Conservation (phyloP, 176 grass and related monocot species). For the Musa itinerans region DNA sequence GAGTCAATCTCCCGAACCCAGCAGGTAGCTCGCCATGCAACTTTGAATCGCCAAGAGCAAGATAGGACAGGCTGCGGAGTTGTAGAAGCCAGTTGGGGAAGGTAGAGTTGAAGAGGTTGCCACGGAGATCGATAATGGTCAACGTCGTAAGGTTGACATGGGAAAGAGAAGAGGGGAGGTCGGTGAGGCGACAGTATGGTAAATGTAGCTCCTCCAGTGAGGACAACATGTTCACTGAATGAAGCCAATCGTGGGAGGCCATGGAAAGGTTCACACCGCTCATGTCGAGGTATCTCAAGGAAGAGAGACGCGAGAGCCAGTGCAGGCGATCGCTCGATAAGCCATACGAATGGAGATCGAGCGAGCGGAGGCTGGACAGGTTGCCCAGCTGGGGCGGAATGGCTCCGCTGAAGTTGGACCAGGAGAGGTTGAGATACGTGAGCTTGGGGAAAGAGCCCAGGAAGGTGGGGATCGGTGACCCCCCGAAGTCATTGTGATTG, state of each 20-base stretch:
- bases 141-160: conserved; percentile 24
- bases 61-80: conserved; percentile 22
- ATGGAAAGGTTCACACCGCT: conserved; percentile 10
- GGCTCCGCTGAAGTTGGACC: background rate
- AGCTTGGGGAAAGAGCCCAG: conserved; percentile 29
- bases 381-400: conserved; percentile 18
- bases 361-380: conserved; percentile 27
- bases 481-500: conserved; percentile 17
- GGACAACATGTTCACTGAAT: conserved; percentile 27
- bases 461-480: conserved; percentile 24
- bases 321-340: background rate
- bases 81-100: conserved; percentile 29
- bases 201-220: conserved; percentile 22
- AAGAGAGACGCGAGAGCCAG: conserved; percentile 27
- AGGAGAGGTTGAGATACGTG: conserved; percentile 27
- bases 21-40: conserved; percentile 21
- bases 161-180: conserved; percentile 9
- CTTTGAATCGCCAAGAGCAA: conserved; percentile 15
- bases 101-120: conserved; percentile 9
- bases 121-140: conserved; percentile 10
- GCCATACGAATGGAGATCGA: conserved; percentile 3
- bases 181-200: conserved; percentile 17
- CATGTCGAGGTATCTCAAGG: conserved; percentile 31
- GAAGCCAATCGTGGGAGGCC: conserved; percentile 17
- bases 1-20: conserved; percentile 3